Base-by-base conservation (phyloP, 768 basidiomycete genomes). In the Podaxis rugospora region DNA sequence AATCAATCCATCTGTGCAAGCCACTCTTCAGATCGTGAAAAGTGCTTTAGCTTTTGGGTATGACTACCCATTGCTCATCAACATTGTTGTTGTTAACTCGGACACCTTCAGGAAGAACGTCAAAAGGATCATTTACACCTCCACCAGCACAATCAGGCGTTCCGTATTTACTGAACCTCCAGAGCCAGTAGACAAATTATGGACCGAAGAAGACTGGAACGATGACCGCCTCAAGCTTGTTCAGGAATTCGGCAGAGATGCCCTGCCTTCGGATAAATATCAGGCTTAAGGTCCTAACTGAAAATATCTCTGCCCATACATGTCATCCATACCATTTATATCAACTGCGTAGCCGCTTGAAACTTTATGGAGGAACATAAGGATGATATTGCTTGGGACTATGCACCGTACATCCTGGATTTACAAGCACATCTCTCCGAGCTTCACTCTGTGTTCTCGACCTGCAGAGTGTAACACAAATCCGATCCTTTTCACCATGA, bases 371-470 rank as follows among this genome's bases (percentile, higher is more conserved):
- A 56, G 35, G 39, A 50, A 7, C 63, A 61, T 13, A 55, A 60
- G 36, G 55, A 18, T 14, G 54, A 60, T 14, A 55, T 61, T 27
- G 10, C 11, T 5, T 63, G 63, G 63, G 63, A 63, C 21, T 57
- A 28, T 37, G 53, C 28, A 52, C 54, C 28, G 27, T 63, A 7
- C 39, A 40, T 32, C 52, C 54, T 9, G 44, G 53, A 23, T 60
- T 49, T 18, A 49, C 61, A 35, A 35, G 63, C 51, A n/a, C n/a
- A 3, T 4, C 39, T 27, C 1, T 47, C 23, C 32, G 6, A 27
- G 27, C 27, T 27, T 23, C 50, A 11, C 13, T 5, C 10, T 35
- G 7, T n/a, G 16, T 35, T 42, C 11, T 42, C 36, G 6, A n/a
- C 42, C 14, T 37, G 49, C 25, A 57, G 56, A 57, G 56, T 0